These are phyloP conservation scores for Xylariaceae sp. DNA, from an alignment of 2,329 filamentous ascomycete genomes.

Conservation along the genomic window DNA sequence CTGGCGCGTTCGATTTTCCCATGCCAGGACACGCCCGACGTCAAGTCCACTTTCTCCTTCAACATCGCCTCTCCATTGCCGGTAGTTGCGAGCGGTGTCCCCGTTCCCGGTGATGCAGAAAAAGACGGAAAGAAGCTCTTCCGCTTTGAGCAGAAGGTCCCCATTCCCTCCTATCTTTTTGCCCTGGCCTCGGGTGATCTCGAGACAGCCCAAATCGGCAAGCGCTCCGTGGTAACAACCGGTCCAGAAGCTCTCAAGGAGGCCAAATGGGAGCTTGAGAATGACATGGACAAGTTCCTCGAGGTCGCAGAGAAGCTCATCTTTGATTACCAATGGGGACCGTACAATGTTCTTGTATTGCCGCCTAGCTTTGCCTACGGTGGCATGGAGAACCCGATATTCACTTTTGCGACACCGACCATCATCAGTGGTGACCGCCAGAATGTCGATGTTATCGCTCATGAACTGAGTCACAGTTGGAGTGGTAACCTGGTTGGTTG, in stretches of 20 bases:
- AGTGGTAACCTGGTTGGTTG: constrained; percentile 80
- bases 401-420: constrained; percentile 91
- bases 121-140: constrained; percentile 61
- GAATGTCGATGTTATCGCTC: constrained; percentile 94
- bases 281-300: constrained; percentile 88
- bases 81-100: constrained; percentile 84
- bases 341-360: constrained; percentile 88
- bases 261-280: constrained; percentile 87
- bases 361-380: constrained; percentile 89
- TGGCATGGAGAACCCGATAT: constrained; percentile 89
- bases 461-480: constrained; percentile 66
- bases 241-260: constrained; percentile 79
- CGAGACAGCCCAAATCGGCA: constrained; percentile 76
- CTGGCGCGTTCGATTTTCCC: constrained; percentile 91
- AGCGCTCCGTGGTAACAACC: constrained; percentile 76
- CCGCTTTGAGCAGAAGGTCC: constrained; percentile 81
- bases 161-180: constrained; percentile 91
- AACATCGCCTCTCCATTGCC: constrained; percentile 79
- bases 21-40: constrained; percentile 94
- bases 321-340: constrained; percentile 87
- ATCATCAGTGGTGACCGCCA: constrained; percentile 86
- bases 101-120: constrained; percentile 41
- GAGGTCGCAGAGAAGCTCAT: constrained; percentile 74
- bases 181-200: constrained; percentile 87
- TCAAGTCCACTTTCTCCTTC: constrained; percentile 93